Evolutionary conservation across 768 basidiomycete genomes (phyloP).

Genomic region (Boletus pseudopeckii): DNA sequence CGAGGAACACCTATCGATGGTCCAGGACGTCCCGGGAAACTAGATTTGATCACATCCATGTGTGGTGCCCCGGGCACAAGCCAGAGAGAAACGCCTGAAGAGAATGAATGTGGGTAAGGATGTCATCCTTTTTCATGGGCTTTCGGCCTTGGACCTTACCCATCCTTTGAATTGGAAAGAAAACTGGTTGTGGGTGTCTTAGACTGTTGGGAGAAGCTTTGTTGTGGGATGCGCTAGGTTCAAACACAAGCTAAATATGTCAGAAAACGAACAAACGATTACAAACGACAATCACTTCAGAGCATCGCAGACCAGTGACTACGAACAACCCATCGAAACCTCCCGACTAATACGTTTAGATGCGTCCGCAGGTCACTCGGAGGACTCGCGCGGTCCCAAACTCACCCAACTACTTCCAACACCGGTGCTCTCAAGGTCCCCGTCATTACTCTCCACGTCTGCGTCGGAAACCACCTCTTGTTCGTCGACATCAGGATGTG

Average conservation of each 20-base stretch:
- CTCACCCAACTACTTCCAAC: slow-evolving; percentile 72
- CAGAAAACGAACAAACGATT: not conserved
- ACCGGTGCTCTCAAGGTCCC: slow-evolving; percentile 46
- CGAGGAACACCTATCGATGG: slow-evolving; percentile 11
- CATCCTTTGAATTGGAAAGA: slow-evolving; percentile 7
- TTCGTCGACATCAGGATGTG: slow-evolving; percentile 12
- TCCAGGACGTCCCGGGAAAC: slow-evolving; percentile 48
- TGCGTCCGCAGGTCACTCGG: slow-evolving; percentile 12
- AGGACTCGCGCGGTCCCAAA: slow-evolving; percentile 33
- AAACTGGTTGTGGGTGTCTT: not conserved
- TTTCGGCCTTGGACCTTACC: slow-evolving; percentile 14
- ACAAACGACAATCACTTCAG: slow-evolving; percentile 4
- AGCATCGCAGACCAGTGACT: not conserved
- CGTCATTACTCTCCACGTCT: slow-evolving; percentile 64
- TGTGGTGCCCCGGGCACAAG: slow-evolving; percentile 55
- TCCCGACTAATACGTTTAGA: not conserved
- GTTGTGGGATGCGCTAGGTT: not conserved
- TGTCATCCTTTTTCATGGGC: not conserved
- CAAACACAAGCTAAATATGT: not conserved
- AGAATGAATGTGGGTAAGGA: not conserved
- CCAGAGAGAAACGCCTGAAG: slow-evolving; percentile 63
- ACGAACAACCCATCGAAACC: not conserved
- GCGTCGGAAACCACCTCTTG: slow-evolving; percentile 58
- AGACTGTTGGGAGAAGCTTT: not conserved
- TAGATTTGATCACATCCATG: slow-evolving; percentile 39